Evolutionary conservation across 306 rosid genomes (phyloP).

Genomic region (Vigna reflexopilosa): DNA sequence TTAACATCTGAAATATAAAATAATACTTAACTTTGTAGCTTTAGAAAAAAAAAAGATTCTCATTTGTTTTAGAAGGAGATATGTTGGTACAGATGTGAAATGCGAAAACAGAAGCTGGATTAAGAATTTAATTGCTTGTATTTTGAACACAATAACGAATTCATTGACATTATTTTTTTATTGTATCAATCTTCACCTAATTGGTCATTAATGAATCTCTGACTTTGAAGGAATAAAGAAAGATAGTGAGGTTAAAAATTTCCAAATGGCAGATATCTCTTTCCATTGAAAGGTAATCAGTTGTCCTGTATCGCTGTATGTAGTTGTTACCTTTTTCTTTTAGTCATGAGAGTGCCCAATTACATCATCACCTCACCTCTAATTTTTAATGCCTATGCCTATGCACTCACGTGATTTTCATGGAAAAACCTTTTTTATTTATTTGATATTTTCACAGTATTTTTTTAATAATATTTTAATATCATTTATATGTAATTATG

Average conservation of each 20-base stretch:
- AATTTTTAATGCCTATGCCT: background rate
- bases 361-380: background rate
- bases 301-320: background rate
- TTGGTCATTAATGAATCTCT: background rate
- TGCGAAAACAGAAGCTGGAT: no score
- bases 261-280: background rate
- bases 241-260: background rate
- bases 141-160: no score
- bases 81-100: no score
- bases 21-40: no score
- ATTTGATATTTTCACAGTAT: no score
- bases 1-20: no score
- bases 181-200: background rate
- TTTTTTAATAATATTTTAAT: no score
- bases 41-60: no score
- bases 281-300: conserved; percentile 10
- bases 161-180: background rate
- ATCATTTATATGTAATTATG: no score
- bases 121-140: no score
- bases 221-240: conserved; percentile 16
- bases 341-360: background rate
- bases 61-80: no score
- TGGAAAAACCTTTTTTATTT: no score
- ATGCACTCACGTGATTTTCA: background rate
- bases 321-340: background rate